Base-by-base conservation (phyloP, 2,329 filamentous ascomycete species). In the Aspergillus sp. region DNA sequence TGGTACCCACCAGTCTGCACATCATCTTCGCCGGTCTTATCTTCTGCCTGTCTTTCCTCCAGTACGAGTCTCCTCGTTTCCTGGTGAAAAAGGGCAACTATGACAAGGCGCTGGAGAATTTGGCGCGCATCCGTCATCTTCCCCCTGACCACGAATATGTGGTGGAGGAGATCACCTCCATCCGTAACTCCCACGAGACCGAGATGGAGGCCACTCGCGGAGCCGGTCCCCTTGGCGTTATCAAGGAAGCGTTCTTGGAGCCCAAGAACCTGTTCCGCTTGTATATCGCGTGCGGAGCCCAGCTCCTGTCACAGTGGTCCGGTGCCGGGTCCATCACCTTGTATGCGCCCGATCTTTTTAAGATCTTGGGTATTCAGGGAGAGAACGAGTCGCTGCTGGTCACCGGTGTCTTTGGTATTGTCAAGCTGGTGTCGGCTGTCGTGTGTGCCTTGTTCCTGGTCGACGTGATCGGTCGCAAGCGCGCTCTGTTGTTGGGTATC, bases 11-110 rank as follows among this genome's bases (percentile, higher is more conserved):
- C 47, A 87, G 86, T 65, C 79, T 93, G 58, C 90, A 94, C 71
- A 80, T 94, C 73, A 92, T 92, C 69, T 92, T 93, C 69, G 87
- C 90, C 2, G 84, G 84, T 4, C 75, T 93, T 61, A 91, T 92
- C 70, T 84, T 90, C 69, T 67, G 85, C 57, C 80, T 92, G 14
- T 90, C 86, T 11, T 88, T 90, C 71, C 83, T 89, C 65, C 84
- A 89, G 63, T 81, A 81, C 58, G 89, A 92, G 72, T 90, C 88
- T 0, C 89, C 89, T 0, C 86, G 89, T 10, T 91, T 83, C 75
- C 82, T 91, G 7, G 78, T 91, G 74, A 91, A 90, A 73, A 76
- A 84, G 55, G 85, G 85, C 36, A 80, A 85, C 36, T 71, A 83
- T 7, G 86, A 88, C 2, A 63, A 75, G 36, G 78, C 78, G 3